Percentiles rank a stretch among this genome's conserved stretches.
Evolutionary conservation across 2,329 filamentous ascomycete species (phyloP).

Genomic region (Pseudocercospora eumusae): DNA sequence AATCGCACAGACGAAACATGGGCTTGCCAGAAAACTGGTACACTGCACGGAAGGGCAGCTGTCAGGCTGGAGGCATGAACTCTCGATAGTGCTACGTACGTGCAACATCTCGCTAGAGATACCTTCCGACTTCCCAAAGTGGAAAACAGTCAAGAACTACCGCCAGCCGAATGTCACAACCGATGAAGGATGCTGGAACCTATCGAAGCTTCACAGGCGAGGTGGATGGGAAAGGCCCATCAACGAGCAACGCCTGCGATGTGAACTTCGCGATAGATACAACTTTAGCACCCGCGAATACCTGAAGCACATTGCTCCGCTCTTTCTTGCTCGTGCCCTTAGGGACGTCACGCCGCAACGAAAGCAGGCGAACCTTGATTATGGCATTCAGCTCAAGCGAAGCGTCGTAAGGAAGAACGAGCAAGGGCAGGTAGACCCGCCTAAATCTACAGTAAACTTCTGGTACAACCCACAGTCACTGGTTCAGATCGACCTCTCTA

Average conservation of each 20-base stretch:
- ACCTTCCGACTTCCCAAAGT: conserved; percentile 33
- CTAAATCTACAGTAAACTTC: conserved; percentile 36
- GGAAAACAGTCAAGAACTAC: conserved; percentile 42
- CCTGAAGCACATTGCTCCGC: conserved; percentile 43
- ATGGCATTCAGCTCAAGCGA: conserved; percentile 39
- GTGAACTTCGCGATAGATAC: conserved; percentile 40
- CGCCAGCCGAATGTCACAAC: conserved; percentile 41
- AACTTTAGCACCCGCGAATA: conserved; percentile 44
- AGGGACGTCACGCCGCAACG: conserved; percentile 20
- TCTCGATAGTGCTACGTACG: conserved; percentile 18
- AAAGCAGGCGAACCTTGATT: conserved; percentile 30
- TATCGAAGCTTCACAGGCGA: conserved; percentile 31
- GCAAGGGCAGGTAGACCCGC: conserved; percentile 26
- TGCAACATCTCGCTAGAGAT: conserved; percentile 23
- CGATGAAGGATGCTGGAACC: conserved; percentile 36
- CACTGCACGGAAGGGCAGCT: conserved; percentile 21
- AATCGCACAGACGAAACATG: conserved; percentile 36
- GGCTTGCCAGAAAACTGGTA: conserved; percentile 38
- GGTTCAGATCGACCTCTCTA: conserved; percentile 32
- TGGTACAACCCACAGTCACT: conserved; percentile 42
- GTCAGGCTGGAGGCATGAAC: conserved; percentile 33
- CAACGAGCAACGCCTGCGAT: conserved; percentile 41
- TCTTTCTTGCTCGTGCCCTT: conserved; percentile 40
- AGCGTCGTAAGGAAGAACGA: conserved; percentile 32
- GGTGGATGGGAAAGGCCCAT: conserved; percentile 38